phyloP scores from a whole-genome alignment of 495 filamentous ascomycete genomes.

The Xylaria nigripes region DNA sequence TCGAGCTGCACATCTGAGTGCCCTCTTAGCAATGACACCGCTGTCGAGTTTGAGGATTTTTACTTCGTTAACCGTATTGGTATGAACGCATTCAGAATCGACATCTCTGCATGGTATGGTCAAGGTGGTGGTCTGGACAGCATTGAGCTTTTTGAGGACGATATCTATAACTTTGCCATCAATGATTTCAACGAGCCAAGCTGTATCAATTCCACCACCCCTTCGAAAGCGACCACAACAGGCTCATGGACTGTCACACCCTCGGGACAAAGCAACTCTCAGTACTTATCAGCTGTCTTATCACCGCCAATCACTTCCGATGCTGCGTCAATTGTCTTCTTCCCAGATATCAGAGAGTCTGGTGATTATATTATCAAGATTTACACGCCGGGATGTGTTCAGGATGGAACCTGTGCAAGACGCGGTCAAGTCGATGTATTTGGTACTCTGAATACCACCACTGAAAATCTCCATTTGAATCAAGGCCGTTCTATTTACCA shows the following conservation, averaged over 20 bases:
- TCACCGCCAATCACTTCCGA: constrained; percentile 42
- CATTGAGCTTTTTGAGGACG: constrained; percentile 82
- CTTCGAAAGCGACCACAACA: constrained; percentile 55
- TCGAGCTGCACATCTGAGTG: constrained; percentile 68
- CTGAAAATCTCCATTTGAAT: constrained; percentile 34
- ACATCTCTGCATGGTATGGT: constrained; percentile 81
- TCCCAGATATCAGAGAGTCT: constrained; percentile 77
- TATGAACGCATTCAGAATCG: constrained; percentile 81
- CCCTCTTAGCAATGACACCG: constrained; percentile 60
- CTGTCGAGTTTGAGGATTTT: constrained; percentile 74
- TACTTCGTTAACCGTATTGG: constrained; percentile 78
- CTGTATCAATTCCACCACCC: constrained; percentile 58
- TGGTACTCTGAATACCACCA: constrained; percentile 52
- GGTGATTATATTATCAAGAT: constrained; percentile 84
- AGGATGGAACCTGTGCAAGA: constrained; percentile 65
- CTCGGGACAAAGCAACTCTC: constrained; percentile 53
- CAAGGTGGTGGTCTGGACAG: constrained; percentile 78
- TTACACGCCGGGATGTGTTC: constrained; percentile 82
- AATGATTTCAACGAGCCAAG: constrained; percentile 80
- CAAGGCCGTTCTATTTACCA: constrained; percentile 59
- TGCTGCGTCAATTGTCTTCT: constrained; percentile 62
- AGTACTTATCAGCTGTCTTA: constrained; percentile 68
- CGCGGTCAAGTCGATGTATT: constrained; percentile 78
- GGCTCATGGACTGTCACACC: constrained; percentile 66
- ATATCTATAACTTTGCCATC: constrained; percentile 78